phyloP scores from a whole-genome alignment of 2,329 filamentous ascomycete species.

The Colletotrichum neosansevieriae region DNA sequence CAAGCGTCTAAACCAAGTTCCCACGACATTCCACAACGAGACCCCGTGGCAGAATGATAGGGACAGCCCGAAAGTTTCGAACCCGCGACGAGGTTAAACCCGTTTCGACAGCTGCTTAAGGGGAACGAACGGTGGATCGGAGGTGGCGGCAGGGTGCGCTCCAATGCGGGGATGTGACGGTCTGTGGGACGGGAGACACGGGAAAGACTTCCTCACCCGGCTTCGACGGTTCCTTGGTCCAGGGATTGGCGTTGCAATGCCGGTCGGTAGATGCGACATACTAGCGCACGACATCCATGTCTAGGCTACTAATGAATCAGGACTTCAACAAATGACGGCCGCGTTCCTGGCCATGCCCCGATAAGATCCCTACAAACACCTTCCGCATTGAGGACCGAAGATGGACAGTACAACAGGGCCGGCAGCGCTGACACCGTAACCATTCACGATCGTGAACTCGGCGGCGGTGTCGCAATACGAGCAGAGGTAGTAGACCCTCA shows the following conservation, averaged over 20 bases:
- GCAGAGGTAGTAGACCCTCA: slow-evolving; percentile 1
- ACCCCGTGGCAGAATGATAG: slow-evolving; percentile 27
- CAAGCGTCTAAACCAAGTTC: slow-evolving; percentile 2
- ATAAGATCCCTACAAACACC: slow-evolving; percentile 34
- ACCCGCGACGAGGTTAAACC: slow-evolving; percentile 9
- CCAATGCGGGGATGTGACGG: slow-evolving; percentile 20
- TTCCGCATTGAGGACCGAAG: slow-evolving; percentile 32
- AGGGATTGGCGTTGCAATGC: no score
- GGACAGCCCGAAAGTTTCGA: slow-evolving; percentile 27
- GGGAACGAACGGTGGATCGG: slow-evolving; percentile 11
- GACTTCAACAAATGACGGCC: no score
- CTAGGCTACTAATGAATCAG: no score
- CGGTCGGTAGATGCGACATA: no score
- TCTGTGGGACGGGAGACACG: slow-evolving; percentile 23
- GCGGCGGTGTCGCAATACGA: neutral
- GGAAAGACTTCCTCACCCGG: slow-evolving; percentile 32
- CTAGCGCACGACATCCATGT: no score
- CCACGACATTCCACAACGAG: neutral
- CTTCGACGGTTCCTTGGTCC: no score
- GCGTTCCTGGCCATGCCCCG: no score
- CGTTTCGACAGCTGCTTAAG: slow-evolving; percentile 33
- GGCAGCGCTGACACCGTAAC: slow-evolving; percentile 19
- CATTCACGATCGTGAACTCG: neutral
- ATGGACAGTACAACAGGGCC: slow-evolving; percentile 22
- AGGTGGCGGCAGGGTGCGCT: slow-evolving; percentile 28